Evolutionary conservation across 306 rosid species (phyloP).

Genomic region (Phaseolus lunatus): DNA sequence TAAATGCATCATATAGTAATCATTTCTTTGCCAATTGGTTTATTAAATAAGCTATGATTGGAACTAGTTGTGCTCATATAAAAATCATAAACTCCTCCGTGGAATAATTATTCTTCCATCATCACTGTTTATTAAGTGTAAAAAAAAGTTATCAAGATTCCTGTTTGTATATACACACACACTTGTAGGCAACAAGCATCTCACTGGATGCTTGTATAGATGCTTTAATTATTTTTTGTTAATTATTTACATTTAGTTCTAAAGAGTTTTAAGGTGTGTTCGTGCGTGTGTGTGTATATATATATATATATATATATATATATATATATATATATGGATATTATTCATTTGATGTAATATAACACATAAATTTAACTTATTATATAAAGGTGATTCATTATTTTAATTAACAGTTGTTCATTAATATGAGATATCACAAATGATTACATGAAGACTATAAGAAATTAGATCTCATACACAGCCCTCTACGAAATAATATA

Average conservation of each 20-base stretch:
- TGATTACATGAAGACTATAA: background rate
- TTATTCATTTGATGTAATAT: too few species aligned
- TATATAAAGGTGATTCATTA: too few species aligned
- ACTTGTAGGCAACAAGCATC: slow-evolving; percentile 34
- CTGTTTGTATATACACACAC: slow-evolving; percentile 40
- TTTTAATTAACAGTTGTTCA: too few species aligned
- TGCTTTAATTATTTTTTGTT: background rate
- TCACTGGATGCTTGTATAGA: background rate
- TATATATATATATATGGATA: too few species aligned
- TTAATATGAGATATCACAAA: background rate
- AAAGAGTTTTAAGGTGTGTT: too few species aligned
- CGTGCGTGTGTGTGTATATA: too few species aligned
- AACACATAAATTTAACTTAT: background rate
- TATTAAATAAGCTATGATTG: slow-evolving; percentile 31
- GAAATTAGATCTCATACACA: background rate
- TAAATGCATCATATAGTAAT: slow-evolving; percentile 46
- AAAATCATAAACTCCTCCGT: slow-evolving; percentile 31
- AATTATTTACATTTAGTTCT: background rate
- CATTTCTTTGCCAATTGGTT: slow-evolving; percentile 34
- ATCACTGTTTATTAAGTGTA: slow-evolving; percentile 47
- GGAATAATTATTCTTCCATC: slow-evolving; percentile 36
- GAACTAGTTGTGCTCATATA: slow-evolving; percentile 11
- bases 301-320: too few species aligned
- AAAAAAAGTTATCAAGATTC: slow-evolving; percentile 37
- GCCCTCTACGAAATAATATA: background rate